A percentile compares a stretch with the other conserved stretches of the same genome.
Conservation (phyloP, 1,139 yeast species). For the Entelexis paramagnoliae region DNA sequence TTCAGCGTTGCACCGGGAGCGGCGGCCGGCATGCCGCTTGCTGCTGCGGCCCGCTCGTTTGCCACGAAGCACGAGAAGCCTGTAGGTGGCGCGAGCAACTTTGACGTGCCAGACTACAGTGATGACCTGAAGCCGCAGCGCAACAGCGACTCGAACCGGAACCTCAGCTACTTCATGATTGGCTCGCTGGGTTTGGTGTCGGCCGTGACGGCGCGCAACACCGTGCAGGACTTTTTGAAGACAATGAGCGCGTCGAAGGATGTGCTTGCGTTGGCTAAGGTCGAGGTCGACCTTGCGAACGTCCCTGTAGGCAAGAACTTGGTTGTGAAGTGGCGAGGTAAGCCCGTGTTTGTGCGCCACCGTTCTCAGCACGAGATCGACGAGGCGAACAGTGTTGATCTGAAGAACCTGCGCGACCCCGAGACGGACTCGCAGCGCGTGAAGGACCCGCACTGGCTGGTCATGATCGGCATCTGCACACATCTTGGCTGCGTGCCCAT, state of each 20-base stretch:
- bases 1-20: constrained; percentile 10
- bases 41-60: constrained; percentile 14
- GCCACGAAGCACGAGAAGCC: constrained; percentile 28
- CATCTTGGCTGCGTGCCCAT: constrained; percentile 99
- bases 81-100: constrained; percentile 46
- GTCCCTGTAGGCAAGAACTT: constrained; percentile 98
- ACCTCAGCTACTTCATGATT: constrained; percentile 92
- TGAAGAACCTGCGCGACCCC: constrained; percentile 80
- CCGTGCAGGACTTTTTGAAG: constrained; percentile 88
- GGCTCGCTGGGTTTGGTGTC: constrained; percentile 90
- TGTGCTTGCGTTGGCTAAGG: constrained; percentile 98
- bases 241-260: constrained; percentile 98
- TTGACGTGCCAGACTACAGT: constrained; percentile 87
- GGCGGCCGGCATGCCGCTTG: constrained; percentile 5
- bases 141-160: constrained; percentile 65
- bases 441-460: constrained; percentile 94
- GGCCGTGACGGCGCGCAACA: constrained; percentile 96
- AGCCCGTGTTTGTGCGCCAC: constrained; percentile 99
- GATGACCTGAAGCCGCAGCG: constrained; percentile 65
- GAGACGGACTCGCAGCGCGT: constrained; percentile 89
- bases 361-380: constrained; percentile 88
- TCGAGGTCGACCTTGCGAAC: constrained; percentile 86
- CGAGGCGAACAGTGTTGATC: constrained; percentile 80
- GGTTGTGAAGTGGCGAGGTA: constrained; percentile 99
- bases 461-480: constrained; percentile 99